These are phyloP conservation scores for Phaeophleospora eucalypticola DNA, from an alignment of 2,329 filamentous ascomycete genomes.

Conservation along the genomic window DNA sequence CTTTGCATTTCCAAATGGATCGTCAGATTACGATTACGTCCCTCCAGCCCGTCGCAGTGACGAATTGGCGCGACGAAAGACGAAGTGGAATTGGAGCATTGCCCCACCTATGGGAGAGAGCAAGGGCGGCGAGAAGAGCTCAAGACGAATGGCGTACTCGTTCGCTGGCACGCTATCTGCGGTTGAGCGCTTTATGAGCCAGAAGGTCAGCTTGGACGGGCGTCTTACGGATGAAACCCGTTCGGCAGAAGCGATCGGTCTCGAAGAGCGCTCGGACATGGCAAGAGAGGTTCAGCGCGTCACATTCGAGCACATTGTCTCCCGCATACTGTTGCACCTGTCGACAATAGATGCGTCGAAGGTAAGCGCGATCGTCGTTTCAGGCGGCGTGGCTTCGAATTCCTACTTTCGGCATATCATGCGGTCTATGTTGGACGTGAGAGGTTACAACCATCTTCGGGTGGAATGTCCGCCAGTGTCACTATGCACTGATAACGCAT, in stretches of 20 bases:
- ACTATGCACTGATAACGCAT: slow-evolving; percentile 90
- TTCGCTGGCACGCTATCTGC: slow-evolving; percentile 69
- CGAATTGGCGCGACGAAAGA: slow-evolving; percentile 45
- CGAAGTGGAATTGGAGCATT: slow-evolving; percentile 63
- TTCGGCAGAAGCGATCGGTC: slow-evolving; percentile 40
- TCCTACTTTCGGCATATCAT: slow-evolving; percentile 66
- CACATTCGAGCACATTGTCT: slow-evolving; percentile 81
- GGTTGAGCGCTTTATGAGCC: slow-evolving; percentile 55
- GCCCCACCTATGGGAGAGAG: slow-evolving; percentile 62
- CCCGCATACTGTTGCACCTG: slow-evolving; percentile 60
- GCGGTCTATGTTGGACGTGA: slow-evolving; percentile 55
- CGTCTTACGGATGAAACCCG: slow-evolving; percentile 31
- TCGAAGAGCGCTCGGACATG: slow-evolving; percentile 62
- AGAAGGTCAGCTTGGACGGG: slow-evolving; percentile 24
- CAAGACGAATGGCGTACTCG: slow-evolving; percentile 59
- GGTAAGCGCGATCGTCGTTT: slow-evolving; percentile 67
- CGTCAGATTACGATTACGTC: slow-evolving; percentile 51
- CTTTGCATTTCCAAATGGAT: slow-evolving; percentile 65
- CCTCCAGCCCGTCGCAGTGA: slow-evolving; percentile 60
- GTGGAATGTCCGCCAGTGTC: slow-evolving; percentile 70
- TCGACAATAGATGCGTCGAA: slow-evolving; percentile 6
- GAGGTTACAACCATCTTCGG: slow-evolving; percentile 59
- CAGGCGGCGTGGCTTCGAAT: slow-evolving; percentile 89
- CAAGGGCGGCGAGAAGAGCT: slow-evolving; percentile 33
- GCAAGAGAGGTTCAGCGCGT: slow-evolving; percentile 72